Evolutionary conservation across 225 moss, liverwort and hornwort genomes (phyloP).

Genomic region (Polytrichum formosum): DNA sequence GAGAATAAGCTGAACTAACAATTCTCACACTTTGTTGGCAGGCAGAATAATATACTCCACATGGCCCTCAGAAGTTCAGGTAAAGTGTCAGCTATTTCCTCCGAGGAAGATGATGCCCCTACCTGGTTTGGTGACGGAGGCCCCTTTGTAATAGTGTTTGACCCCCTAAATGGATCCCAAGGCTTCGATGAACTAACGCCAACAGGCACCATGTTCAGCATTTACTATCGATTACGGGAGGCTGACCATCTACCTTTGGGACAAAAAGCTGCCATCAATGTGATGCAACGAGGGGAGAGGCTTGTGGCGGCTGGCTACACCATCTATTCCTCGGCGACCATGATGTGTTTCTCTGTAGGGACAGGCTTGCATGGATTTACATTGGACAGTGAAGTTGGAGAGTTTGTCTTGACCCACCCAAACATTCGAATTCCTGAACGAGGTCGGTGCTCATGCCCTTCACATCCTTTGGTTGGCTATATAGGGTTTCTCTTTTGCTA

Average conservation of each 20-base stretch:
- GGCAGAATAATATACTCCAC: constrained; percentile 93
- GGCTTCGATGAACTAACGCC: constrained; percentile 90
- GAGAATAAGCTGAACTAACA: constrained; percentile 19
- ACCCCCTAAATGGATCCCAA: constrained; percentile 87
- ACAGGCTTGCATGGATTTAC: constrained; percentile 82
- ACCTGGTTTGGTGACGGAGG: constrained; percentile 82
- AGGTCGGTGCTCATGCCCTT: constrained; percentile 37
- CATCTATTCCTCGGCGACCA: constrained; percentile 91
- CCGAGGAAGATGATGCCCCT: constrained; percentile 89
- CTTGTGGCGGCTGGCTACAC: constrained; percentile 85
- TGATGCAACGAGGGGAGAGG: constrained; percentile 80
- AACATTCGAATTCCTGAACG: constrained; percentile 81
- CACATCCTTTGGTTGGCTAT: too few relatives aligned
- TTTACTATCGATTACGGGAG: constrained; percentile 66
- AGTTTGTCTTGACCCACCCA: constrained; percentile 87
- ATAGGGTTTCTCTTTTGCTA: too few relatives aligned
- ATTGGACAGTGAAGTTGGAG: constrained; percentile 69
- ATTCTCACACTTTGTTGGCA: constrained; percentile 72
- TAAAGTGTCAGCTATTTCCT: constrained; percentile 81
- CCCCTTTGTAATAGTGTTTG: constrained; percentile 75
- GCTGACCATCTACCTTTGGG: constrained; percentile 52
- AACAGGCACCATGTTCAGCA: constrained; percentile 88
- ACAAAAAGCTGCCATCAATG: constrained; percentile 70
- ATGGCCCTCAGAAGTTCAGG: constrained; percentile 79
- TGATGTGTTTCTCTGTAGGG: constrained; percentile 75